Evolutionary conservation across 192 early-diverging fungal species (phyloP).

Genomic region (Rhizophagus clarus): DNA sequence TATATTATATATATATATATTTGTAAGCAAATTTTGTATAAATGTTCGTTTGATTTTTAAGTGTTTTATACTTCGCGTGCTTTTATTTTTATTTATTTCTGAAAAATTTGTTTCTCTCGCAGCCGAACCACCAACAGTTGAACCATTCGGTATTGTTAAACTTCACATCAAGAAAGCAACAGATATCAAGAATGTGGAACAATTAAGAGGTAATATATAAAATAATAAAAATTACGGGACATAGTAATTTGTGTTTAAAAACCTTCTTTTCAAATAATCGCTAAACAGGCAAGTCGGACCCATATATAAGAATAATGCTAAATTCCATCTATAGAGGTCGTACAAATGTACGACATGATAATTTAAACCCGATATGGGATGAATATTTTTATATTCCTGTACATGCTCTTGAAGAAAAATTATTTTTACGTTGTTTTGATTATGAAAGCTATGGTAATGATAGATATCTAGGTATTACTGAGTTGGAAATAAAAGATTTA

Average conservation of each 20-base stretch:
- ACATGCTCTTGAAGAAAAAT: constrained; percentile 66
- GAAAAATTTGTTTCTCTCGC: background rate
- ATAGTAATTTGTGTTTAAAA: background rate
- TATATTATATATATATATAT: background rate
- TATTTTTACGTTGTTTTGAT: constrained; percentile 76
- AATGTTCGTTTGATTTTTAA: background rate
- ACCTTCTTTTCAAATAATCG: background rate
- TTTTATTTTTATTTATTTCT: background rate
- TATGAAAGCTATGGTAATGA: constrained; percentile 75
- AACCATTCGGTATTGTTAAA: constrained; percentile 74
- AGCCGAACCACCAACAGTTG: constrained; percentile 50
- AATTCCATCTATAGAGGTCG: constrained; percentile 59
- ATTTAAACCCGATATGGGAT: constrained; percentile 75
- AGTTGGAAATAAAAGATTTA: constrained; percentile 14
- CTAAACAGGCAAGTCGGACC: constrained; percentile 73
- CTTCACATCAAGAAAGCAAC: constrained; percentile 71
- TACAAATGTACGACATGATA: constrained; percentile 71
- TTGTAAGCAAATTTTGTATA: background rate
- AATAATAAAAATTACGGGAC: background rate
- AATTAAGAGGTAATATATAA: constrained; percentile 46
- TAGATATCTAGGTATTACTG: constrained; percentile 66
- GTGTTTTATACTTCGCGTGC: background rate
- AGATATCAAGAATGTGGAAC: constrained; percentile 68
- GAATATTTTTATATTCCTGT: constrained; percentile 76
- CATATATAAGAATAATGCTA: constrained; percentile 72